These are phyloP conservation scores for Plasmodium coatneyi DNA, from an alignment of 169 alveolate species.

Conservation along the genomic window DNA sequence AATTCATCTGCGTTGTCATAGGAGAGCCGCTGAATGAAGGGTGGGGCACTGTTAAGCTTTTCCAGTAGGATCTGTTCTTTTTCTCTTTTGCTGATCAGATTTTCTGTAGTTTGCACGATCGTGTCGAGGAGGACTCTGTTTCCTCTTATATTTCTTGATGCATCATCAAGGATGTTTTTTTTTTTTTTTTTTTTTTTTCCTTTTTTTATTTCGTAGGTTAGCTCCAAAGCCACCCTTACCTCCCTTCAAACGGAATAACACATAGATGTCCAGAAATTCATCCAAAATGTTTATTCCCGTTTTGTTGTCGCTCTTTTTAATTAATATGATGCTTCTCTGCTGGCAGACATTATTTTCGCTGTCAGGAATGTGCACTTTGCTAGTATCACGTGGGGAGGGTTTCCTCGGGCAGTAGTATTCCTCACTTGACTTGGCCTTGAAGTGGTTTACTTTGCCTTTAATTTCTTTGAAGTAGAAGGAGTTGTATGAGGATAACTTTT, in stretches of 20 bases:
- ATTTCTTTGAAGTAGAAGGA: slow-evolving; percentile 3
- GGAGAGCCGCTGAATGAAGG: slow-evolving; percentile 2
- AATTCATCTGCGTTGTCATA: slow-evolving; percentile 14
- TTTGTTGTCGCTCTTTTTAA: slow-evolving; percentile 30
- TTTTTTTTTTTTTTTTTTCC: slow-evolving; percentile 65
- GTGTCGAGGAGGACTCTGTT: slow-evolving; percentile 33
- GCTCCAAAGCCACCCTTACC: slow-evolving; percentile 76
- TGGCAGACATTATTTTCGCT: neutral
- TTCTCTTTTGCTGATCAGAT: slow-evolving; percentile 32
- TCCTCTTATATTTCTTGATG: slow-evolving; percentile 53
- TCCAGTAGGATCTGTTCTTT: slow-evolving; percentile 34
- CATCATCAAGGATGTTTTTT: slow-evolving; percentile 11
- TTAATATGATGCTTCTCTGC: neutral
- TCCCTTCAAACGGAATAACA: slow-evolving; percentile 45
- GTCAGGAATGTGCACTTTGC: neutral
- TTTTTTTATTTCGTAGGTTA: slow-evolving; percentile 62
- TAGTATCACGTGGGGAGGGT: neutral
- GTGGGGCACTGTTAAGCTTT: slow-evolving; percentile 12
- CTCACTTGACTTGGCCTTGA: slow-evolving; percentile 17
- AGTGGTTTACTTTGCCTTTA: slow-evolving; percentile 14
- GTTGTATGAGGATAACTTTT: neutral
- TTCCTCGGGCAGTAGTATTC: neutral
- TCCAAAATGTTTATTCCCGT: slow-evolving; percentile 43
- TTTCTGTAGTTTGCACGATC: slow-evolving; percentile 53
- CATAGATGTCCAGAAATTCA: slow-evolving; percentile 50